These are phyloP conservation scores for Thelonectria rubi DNA, from an alignment of 2,329 filamentous ascomycete genomes.

Conservation along the genomic window DNA sequence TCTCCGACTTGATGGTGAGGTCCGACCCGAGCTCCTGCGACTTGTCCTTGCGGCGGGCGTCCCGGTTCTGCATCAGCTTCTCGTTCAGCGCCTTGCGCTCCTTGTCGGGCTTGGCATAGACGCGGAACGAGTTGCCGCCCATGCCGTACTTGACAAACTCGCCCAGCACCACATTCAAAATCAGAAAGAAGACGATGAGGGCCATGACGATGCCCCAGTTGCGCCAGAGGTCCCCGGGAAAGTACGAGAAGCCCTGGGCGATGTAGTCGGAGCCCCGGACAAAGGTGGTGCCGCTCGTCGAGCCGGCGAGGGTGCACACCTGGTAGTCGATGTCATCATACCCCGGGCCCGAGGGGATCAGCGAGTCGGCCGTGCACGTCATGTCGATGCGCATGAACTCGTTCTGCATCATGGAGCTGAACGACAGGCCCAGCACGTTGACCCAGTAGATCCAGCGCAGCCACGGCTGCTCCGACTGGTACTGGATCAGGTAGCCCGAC, in stretches of 20 bases:
- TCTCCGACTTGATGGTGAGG: constrained; percentile 67
- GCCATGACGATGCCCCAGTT: constrained; percentile 84
- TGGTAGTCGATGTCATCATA: constrained; percentile 79
- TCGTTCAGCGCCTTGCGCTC: constrained; percentile 74
- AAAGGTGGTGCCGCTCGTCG: constrained; percentile 67
- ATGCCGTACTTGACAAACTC: constrained; percentile 82
- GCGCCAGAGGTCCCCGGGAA: constrained; percentile 75
- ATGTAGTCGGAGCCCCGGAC: constrained; percentile 78
- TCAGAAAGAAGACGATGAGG: constrained; percentile 79
- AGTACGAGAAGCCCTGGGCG: constrained; percentile 72
- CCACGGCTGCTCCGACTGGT: constrained; percentile 77
- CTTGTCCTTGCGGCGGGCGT: constrained; percentile 60
- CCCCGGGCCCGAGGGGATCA: constrained; percentile 75
- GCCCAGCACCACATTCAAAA: constrained; percentile 79
- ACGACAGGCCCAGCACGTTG: constrained; percentile 78
- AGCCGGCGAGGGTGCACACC: constrained; percentile 82
- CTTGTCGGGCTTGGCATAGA: constrained; percentile 75
- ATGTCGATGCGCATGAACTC: constrained; percentile 78
- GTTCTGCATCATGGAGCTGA: constrained; percentile 84
- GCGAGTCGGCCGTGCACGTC: constrained; percentile 71
- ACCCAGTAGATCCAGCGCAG: constrained; percentile 83
- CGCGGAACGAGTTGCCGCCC: constrained; percentile 81
- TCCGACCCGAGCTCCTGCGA: constrained; percentile 56
- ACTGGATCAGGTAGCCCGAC: constrained; percentile 85
- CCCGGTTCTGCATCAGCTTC: constrained; percentile 66